Base-by-base conservation (phyloP, 495 filamentous ascomycete genomes). In the Penicillium simplicissimum region DNA sequence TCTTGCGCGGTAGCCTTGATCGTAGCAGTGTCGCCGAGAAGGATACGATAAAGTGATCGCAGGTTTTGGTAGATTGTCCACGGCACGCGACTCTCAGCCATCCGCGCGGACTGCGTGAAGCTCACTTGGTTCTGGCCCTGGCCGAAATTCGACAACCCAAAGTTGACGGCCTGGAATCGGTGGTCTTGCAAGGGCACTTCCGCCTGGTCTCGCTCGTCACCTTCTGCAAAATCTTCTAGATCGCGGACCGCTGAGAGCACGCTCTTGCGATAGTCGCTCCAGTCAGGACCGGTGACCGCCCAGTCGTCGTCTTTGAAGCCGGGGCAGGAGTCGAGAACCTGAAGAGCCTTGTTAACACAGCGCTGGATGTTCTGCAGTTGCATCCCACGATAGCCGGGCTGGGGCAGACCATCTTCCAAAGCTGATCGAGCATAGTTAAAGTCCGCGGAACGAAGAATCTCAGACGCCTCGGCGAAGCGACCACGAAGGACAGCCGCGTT, bases 1-100 rank as follows among this genome's bases (percentile, higher is more conserved):
- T 95, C 91, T 64, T 90, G 82, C 10, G 91, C 80, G 49, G 82
- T 76, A 35, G 83, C 81, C 37, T 93, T 77, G 61, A 96, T 90
- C 13, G 90, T 86, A 10, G 81, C 76, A 11, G 83, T 74, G 48
- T 87, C 82, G 21, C 93, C 93, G 2, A 92, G 83, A 8, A 95
- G 74, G 37, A 92, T 85, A 15, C 85, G 86, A 67, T 96, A 96
- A 11, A 96, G 72, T 13, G 84, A 81, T 47, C 86, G 82, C 34
- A 97, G 75, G 61, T 85, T 92, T 59, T 93, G 85, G 64, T 94
- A 96, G 17, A 97, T 86, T 9, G 86, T 83, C 90, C 89, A 96
- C 0, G 93, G 93, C 21, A 97, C 87, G 57, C 84, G 85, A 67
- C 90, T 93, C 72, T 90, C 88, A 0, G 91, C 92, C 74, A 87